Evolutionary conservation across 2,329 filamentous ascomycete genomes (phyloP), one percentile per base, ranked within the genome.

Genomic region (Rhinocladiella similis): DNA sequence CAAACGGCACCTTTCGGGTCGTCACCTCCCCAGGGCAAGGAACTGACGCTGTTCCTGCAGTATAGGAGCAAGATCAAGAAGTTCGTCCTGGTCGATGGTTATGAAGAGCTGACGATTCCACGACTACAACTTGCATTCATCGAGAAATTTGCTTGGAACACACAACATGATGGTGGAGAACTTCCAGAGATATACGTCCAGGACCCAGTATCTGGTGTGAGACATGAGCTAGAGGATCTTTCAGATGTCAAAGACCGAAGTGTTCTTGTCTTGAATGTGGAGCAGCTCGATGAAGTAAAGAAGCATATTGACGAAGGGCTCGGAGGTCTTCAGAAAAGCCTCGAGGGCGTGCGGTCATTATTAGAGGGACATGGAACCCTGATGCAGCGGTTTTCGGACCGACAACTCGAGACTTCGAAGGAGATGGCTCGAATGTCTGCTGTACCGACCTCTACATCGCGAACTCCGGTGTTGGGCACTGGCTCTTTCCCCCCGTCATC

Each of bases 91-190:
- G 47, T 55, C 12, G 58, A 60, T 70, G 93, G 93, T 1, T 87
- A 87, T 63, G 86, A 87, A 29, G 91, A 93, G 60, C 80, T 99
- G 10, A 93, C 90, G 2, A 87, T 97, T 57, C 91, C 91, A 1
- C 84, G 92, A 20, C 74, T 99, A 56, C 93, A 99, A 71, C 81
- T 99, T 25, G 93, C 94, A 1, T 99, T 99, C 66, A 99, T 99
- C 65, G 94, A 99, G 65, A 99, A 97, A 70, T 99, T 99, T 69
- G 94, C 93, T 0, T 99, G 95, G 92, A 97, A 96, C 66, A 97
- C 93, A 1, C 92, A 97, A 66, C 88, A 91, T 59, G 95, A 97
- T 67, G 94, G 94, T 6, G 84, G 86, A 13, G 94, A 99, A 69
- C 76, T 99, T 45, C 94, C 94, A 0, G 94, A 99, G 66, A 97